Percentiles rank a stretch among this genome's conserved stretches.
phyloP scores from a whole-genome alignment of 1,284 basidiomycete genomes.

The Tilletia setariae region DNA sequence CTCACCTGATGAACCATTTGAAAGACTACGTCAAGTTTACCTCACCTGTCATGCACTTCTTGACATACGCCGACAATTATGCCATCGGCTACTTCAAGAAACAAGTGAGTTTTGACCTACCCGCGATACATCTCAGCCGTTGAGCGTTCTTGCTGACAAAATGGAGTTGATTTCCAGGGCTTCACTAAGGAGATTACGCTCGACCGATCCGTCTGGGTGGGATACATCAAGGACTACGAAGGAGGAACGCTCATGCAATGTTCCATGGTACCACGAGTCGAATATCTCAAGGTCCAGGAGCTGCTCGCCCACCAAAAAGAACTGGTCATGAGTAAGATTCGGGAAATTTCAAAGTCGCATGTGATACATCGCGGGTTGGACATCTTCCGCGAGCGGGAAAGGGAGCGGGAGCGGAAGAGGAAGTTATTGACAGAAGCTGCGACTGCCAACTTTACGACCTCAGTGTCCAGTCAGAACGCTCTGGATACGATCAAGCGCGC shows the following conservation, averaged over 20 bases:
- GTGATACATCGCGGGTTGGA: conserved; percentile 78
- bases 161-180: conserved; percentile 56
- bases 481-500: neutral
- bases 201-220: conserved; percentile 87
- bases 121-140: neutral
- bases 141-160: neutral
- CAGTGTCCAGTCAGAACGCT: neutral
- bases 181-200: conserved; percentile 96
- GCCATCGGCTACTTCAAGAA: conserved; percentile 99
- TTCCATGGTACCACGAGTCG: conserved; percentile 83
- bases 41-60: conserved; percentile 82
- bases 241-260: conserved; percentile 99
- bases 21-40: conserved; percentile 84
- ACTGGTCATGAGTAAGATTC: conserved; percentile 70
- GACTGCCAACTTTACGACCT: neutral
- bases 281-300: conserved; percentile 79
- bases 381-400: conserved; percentile 67
- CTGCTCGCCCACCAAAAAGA: conserved; percentile 81
- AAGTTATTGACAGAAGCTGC: neutral
- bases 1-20: conserved; percentile 98
- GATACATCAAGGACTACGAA: conserved; percentile 99
- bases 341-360: conserved; percentile 80
- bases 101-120: conserved; percentile 58
- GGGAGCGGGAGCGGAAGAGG: conserved; percentile 17
- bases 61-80: conserved; percentile 98